Evolutionary conservation across 768 basidiomycete species (phyloP).

Genomic region (Leccinum disarticulatum): DNA sequence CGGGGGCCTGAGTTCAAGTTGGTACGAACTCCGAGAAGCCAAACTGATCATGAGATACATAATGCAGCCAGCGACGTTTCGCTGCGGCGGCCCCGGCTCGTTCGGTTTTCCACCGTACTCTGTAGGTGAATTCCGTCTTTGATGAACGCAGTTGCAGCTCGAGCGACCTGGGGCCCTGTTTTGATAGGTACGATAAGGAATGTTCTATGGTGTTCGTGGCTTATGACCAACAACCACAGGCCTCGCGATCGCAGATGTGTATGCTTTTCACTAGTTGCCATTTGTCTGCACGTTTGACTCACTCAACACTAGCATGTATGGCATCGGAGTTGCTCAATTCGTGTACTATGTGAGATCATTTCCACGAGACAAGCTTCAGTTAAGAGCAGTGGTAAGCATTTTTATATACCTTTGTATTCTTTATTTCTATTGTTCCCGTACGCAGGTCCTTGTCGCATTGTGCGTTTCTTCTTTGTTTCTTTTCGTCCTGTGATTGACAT

Average conservation of each 20-base stretch:
- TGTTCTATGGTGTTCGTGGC: not conserved
- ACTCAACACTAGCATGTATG: not conserved
- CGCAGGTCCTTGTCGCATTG: conserved; percentile 13
- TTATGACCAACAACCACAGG: conserved; percentile 16
- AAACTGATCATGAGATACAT: too few species aligned
- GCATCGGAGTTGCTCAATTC: not conserved
- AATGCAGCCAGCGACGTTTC: too few species aligned
- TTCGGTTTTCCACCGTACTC: not conserved
- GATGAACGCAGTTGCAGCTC: conserved; percentile 6
- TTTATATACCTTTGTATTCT: not conserved
- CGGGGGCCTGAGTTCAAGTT: too few species aligned
- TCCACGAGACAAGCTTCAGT: conserved; percentile 10
- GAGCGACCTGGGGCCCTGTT: conserved; percentile 14
- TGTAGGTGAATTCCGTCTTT: not conserved
- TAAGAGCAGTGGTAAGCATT: conserved; percentile 19
- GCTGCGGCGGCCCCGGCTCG: not conserved
- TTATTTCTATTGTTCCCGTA: not conserved
- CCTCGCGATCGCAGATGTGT: conserved; percentile 14
- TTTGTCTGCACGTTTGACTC: not conserved
- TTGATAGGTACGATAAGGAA: conserved; percentile 13
- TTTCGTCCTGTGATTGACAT: not conserved
- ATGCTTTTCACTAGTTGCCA: not conserved
- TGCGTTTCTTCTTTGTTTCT: not conserved
- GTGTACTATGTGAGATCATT: conserved; percentile 17
- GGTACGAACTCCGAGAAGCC: too few species aligned